Conservation (phyloP, 306 rosid genomes). For the Vigna mungo region DNA sequence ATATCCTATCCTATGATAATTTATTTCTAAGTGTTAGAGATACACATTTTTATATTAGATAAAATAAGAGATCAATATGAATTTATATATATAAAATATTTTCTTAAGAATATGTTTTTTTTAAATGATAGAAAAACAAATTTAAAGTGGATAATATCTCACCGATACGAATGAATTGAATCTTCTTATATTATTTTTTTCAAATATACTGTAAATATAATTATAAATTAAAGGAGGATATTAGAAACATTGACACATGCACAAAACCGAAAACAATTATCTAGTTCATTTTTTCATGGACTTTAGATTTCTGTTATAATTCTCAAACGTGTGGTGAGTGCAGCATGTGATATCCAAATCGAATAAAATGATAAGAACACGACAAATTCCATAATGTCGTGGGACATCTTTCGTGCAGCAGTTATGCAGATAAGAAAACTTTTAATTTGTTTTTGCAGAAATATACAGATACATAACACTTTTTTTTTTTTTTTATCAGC, state of each 20-base stretch:
- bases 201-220: not conserved
- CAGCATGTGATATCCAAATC: not conserved
- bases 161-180: too few species aligned
- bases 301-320: not conserved
- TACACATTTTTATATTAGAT: too few species aligned
- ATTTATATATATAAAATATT: too few species aligned
- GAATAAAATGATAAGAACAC: not conserved
- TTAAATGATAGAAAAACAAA: too few species aligned
- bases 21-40: too few species aligned
- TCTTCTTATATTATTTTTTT: too few species aligned
- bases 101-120: too few species aligned
- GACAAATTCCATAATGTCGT: not conserved
- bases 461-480: too few species aligned
- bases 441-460: not conserved
- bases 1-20: not conserved
- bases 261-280: not conserved
- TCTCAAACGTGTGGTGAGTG: not conserved
- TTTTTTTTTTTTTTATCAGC: too few species aligned
- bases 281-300: not conserved
- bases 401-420: not conserved
- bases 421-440: too few species aligned
- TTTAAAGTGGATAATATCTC: too few species aligned
- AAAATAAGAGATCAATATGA: too few species aligned
- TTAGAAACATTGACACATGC: conserved; percentile 11
- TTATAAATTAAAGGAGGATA: not conserved